Evolutionary conservation across 2,329 filamentous ascomycete species (phyloP), one percentile per base, ranked within the genome.

Genomic region (Alternaria postmessia): DNA sequence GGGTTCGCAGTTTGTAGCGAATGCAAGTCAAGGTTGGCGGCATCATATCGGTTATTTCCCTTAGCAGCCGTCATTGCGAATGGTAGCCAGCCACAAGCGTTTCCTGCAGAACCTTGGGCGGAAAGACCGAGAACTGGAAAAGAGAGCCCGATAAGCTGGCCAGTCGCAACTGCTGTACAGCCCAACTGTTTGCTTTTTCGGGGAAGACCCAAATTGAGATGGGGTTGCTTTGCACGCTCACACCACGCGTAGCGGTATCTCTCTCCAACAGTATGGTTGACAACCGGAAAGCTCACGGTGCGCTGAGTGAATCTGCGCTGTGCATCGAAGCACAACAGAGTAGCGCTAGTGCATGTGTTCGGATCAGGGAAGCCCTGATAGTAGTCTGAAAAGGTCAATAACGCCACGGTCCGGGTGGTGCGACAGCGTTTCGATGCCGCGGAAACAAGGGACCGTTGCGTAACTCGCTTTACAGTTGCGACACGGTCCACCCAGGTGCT

Each of bases 191-290:
- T 55, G 53, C 57, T 63, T 67, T 58, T 62, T 67, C 53, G 65
- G 61, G 28, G 54, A 56, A 57, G 41, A 20, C n/a, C 47, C 47
- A 41, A 47, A 28, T 44, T 34, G 20, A 41, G 22, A 57, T 20
- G 47, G 30, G 30, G 38, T 61, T 59, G 47, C 55, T 22, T 51
- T 62, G 66, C 62, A 62, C 64, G 64, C 65, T 65, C 58, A 53
- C 44, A 54, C 68, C 73, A 75, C 73, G 72, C 75, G 71, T 70
- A 57, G 57, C 56, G 54, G 63, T 65, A 69, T 66, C 65, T 54
- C 59, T 57, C 58, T 36, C 62, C 49, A 57, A 41, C 59, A 63
- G 68, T 58, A 28, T 62, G 57, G 55, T 54, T 28, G 16, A 57
- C 48, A 30, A 49, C 49, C 48, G 38, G 38, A 51, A 38, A 20